Conservation (phyloP, 2,329 filamentous ascomycete species). For the Hymenoscyphus albidus region DNA sequence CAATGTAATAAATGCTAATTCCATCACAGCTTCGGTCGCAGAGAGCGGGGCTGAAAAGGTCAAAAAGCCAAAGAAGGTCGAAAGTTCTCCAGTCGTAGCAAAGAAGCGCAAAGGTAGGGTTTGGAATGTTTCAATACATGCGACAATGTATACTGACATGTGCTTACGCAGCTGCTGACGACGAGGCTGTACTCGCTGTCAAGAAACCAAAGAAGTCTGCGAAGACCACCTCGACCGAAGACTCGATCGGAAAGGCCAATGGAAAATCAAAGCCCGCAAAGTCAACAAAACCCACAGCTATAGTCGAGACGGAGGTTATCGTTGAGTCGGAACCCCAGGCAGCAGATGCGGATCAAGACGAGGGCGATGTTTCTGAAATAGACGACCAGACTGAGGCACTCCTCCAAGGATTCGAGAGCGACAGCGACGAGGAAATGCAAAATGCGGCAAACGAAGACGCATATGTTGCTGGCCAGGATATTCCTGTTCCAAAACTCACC, state of each 20-base stretch:
- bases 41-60: conserved; percentile 34
- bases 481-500: conserved; percentile 41
- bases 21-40: conserved; percentile 35
- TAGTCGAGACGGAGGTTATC: conserved; percentile 18
- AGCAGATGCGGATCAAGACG: conserved; percentile 19
- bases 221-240: conserved; percentile 26
- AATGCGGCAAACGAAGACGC: conserved; percentile 42
- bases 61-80: conserved; percentile 40
- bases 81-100: conserved; percentile 21
- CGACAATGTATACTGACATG: background rate
- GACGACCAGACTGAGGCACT: conserved; percentile 52
- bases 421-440: conserved; percentile 41
- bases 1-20: conserved; percentile 18
- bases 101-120: conserved; percentile 36
- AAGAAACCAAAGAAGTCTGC: conserved; percentile 35
- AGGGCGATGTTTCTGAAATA: conserved; percentile 35
- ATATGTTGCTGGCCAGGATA: conserved; percentile 8
- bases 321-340: conserved; percentile 16
- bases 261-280: conserved; percentile 18
- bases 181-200: conserved; percentile 28
- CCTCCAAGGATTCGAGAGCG: conserved; percentile 53
- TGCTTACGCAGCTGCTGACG: conserved; percentile 26
- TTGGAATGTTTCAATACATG: background rate
- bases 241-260: conserved; percentile 26
- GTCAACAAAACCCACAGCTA: conserved; percentile 22